Base-by-base conservation (phyloP, 2,329 filamentous ascomycete genomes). In the Colletotrichum acutatum region DNA sequence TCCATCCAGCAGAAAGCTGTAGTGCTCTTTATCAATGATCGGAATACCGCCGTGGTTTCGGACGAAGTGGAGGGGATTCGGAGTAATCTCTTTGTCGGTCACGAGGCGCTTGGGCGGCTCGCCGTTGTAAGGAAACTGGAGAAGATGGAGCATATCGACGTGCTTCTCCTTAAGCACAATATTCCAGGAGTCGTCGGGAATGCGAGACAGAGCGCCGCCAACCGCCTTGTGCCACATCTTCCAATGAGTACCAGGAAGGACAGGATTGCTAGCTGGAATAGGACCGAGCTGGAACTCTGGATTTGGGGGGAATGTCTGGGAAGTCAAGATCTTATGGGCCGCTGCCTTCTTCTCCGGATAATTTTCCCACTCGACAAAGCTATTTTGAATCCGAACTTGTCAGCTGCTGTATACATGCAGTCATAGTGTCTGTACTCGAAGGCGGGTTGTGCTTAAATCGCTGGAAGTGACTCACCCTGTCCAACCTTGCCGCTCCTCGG, bases 281-380 rank as follows among this genome's bases (percentile, higher is more conserved):
- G 86, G 86, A 0, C 81, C 85, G 0, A 91, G 82, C 74, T 90
- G 88, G 72, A 86, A 91, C 74, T 91, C 90, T 0, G 89, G 88
- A 9, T 79, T 68, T 77, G 84, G 78, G 34, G 80, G 76, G 5
- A 79, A 80, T 0, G 74, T 78, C 30, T 79, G 75, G 0, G 74
- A 66, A 0, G 70, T 78, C 49, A 82, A 78, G 60, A 92, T 87
- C 68, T 89, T 84, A 59, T 87, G 85, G 0, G 90, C 91, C 58
- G 86, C 82, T 30, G 84, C 85, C 77, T 92, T 92, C 80, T 93
- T 93, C 60, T 92, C 32, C 90, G 92, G 91, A 66, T 93, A 92
- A 14, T 89, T 86, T 78, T 93, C 91, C 91, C 91, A 93, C 77
- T 93, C 91, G 6, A 94, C 85, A 73, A 92, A 93, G 8, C 89